Conservation (phyloP, 73 alveolate genomes). For the Paramecium sonneborni region DNA sequence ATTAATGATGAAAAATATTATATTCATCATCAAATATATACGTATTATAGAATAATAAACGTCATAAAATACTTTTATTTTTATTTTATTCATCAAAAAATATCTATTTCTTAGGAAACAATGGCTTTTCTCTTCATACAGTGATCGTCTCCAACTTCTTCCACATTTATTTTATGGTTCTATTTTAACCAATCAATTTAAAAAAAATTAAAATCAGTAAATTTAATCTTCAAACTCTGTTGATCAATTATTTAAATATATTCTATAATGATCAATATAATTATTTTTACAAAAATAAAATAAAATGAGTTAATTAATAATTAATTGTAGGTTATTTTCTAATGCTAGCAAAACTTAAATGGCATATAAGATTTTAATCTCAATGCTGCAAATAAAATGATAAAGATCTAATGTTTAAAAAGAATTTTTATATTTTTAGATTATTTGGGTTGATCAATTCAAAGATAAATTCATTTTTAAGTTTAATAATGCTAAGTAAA, state of each 20-base stretch:
- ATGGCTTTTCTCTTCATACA: constrained; percentile 81
- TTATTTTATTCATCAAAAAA: neutral
- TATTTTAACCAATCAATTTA: constrained; percentile 79
- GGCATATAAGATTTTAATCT: constrained; percentile 62
- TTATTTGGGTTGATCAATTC: no score
- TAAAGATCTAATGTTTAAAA: no score
- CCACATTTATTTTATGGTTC: constrained; percentile 76
- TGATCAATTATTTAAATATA: no score
- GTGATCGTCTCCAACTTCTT: constrained; percentile 76
- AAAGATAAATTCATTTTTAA: no score
- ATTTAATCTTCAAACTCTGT: no score
- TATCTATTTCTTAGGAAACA: constrained; percentile 70
- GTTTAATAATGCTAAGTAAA: no score
- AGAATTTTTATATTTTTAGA: no score
- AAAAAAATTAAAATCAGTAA: constrained; percentile 62
- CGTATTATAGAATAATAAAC: neutral
- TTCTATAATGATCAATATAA: constrained; percentile 69
- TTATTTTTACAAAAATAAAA: neutral
- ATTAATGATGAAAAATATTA: neutral
- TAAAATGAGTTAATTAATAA: neutral
- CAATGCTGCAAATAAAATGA: constrained; percentile 50
- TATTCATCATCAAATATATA: constrained; percentile 18
- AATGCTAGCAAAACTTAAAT: constrained; percentile 39
- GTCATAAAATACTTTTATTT: constrained; percentile 12
- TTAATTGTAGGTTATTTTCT: constrained; percentile 40